A percentile compares a stretch with the other conserved stretches of the same genome.
These are phyloP conservation scores for Suillus plorans DNA, from an alignment of 768 basidiomycete species.

Conservation along the genomic window DNA sequence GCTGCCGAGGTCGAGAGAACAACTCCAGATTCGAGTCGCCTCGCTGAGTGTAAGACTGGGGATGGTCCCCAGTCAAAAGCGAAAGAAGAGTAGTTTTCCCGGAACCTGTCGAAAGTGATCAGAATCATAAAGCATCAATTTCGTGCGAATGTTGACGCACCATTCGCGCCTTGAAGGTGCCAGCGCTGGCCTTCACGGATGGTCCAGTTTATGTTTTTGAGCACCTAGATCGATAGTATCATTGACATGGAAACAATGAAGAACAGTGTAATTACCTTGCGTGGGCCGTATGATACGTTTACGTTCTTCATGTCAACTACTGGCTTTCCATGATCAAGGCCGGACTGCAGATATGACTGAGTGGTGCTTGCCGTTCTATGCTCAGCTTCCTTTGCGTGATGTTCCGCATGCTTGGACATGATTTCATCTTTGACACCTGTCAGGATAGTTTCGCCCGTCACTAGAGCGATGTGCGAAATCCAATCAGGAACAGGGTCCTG, in stretches of 20 bases:
- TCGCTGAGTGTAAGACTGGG: slow-evolving; percentile 83
- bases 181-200: slow-evolving; percentile 82
- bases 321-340: slow-evolving; percentile 28
- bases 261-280: slow-evolving; percentile 44
- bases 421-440: slow-evolving; percentile 53
- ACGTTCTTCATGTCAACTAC: slow-evolving; percentile 67
- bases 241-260: neutral
- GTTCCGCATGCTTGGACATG: slow-evolving; percentile 26
- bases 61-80: slow-evolving; percentile 91
- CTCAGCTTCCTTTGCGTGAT: slow-evolving; percentile 1
- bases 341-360: neutral
- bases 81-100: slow-evolving; percentile 95
- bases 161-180: slow-evolving; percentile 90
- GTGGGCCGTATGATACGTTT: slow-evolving; percentile 66
- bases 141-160: slow-evolving; percentile 37
- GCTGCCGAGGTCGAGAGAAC: slow-evolving; percentile 60
- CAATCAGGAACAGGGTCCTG: slow-evolving; percentile 75
- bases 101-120: slow-evolving; percentile 52
- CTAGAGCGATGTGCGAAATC: slow-evolving; percentile 66
- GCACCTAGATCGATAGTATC: slow-evolving; percentile 46
- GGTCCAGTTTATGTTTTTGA: slow-evolving; percentile 79
- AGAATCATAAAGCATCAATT: neutral
- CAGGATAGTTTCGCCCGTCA: slow-evolving; percentile 46
- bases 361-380: neutral
- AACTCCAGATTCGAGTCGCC: slow-evolving; percentile 46